Base-by-base conservation (phyloP, 129 eudicot genomes). In the Ambrosia artemisiifolia region DNA sequence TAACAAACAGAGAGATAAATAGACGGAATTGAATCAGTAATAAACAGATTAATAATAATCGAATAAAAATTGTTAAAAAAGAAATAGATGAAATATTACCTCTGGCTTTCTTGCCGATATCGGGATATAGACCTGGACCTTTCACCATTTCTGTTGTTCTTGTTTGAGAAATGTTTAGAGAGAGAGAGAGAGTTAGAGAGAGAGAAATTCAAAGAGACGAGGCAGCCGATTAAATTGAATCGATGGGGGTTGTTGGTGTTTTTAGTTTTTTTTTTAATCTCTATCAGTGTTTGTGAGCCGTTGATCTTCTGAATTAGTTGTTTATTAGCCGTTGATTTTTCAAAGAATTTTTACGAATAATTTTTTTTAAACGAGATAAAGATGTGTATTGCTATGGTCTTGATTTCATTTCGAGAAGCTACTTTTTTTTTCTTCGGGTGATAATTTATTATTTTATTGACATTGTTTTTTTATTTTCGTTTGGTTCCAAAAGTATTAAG, bases 41-140 rank as follows among this genome's bases (percentile, higher is more conserved):
- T 33, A 19, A 44, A 76, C n/a, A 36, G 16, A 68, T 38, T 46
- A 3, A 68, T 12, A 66, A 13, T 67, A 24, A 24, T 24, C 0
- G 28, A 1, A 24, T 24, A 0, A 24, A 24, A 24, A 24, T 36
- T 3, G 2, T n/a, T 20, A 11, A 73, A 6, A 14, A 3, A 46
- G 35, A 49, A 19, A 0, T 20, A 10, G 7, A 47, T 5, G 64
- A 48, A 33, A 55, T 48, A 48, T 54, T 51, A 83, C 96, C 96
- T 85, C 87, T 83, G 81, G 96, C 94, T 72, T 64, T 87, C 59
- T 90, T 90, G 82, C 96, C 96, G 68, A 90, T 90, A 70, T 90
- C 94, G 61, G 94, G 65, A 82, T 90, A 90, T 17, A 90, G 84
- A 42, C 94, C 96, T 17, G 96, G 96, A 79, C 96, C 94, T 77